These are phyloP conservation scores for Hyaloscypha hepaticicola DNA, from an alignment of 495 filamentous ascomycete species.

Conservation along the genomic window DNA sequence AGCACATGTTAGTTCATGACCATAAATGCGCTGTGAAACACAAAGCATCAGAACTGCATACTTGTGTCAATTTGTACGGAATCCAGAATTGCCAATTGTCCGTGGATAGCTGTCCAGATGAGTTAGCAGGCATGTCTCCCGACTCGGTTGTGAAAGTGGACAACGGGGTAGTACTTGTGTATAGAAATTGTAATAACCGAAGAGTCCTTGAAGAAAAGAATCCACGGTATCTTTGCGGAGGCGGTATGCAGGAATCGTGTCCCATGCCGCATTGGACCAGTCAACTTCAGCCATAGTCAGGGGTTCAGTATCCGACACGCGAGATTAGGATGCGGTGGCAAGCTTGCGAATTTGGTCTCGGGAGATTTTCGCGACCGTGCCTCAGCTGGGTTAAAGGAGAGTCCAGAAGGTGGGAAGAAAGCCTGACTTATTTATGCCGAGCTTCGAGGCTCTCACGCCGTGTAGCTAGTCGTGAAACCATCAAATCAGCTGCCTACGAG, in stretches of 20 bases:
- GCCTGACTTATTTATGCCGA: no score
- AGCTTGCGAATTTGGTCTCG: no score
- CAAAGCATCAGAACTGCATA: not conserved
- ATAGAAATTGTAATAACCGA: slow-evolving; percentile 18
- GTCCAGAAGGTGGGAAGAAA: no score
- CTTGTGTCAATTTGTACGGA: slow-evolving; percentile 4
- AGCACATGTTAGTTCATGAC: not conserved
- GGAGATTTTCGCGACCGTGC: no score
- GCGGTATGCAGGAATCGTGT: slow-evolving; percentile 7
- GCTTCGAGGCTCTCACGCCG: no score
- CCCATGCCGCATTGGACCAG: not conserved
- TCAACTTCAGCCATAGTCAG: no score
- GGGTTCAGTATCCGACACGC: no score
- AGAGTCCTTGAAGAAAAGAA: slow-evolving; percentile 1
- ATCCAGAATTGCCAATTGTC: slow-evolving; percentile 13
- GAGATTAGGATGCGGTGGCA: no score
- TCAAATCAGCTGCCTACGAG: no score
- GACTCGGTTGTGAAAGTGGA: not conserved
- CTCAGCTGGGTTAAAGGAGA: no score
- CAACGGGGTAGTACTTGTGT: not conserved
- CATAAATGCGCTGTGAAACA: not conserved
- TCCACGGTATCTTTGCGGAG: slow-evolving; percentile 3
- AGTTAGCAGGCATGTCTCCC: not conserved
- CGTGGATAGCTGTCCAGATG: not conserved
- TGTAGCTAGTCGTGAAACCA: no score